phyloP scores from a whole-genome alignment of 495 filamentous ascomycete genomes.

The Oleoguttula mirabilis region DNA sequence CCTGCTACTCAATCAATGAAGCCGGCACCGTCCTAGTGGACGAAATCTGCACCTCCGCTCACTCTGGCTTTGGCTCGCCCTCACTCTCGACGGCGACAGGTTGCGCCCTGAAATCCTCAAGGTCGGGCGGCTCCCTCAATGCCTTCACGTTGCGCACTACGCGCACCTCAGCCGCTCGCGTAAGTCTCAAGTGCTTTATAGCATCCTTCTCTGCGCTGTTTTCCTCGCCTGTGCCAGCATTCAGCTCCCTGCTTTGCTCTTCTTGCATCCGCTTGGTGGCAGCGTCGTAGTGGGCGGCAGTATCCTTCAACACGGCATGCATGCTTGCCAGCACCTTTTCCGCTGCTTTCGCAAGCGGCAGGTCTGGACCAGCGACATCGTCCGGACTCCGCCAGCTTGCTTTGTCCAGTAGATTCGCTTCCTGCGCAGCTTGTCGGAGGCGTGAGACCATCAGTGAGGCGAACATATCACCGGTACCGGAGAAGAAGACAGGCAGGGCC shows the following conservation, averaged over 20 bases:
- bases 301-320: conserved; percentile 72
- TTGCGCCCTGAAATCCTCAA: conserved; percentile 43
- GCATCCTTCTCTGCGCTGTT: conserved; percentile 43
- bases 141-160: conserved; percentile 59
- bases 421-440: conserved; percentile 65
- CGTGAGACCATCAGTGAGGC: conserved; percentile 79
- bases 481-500: conserved; percentile 81
- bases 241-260: conserved; percentile 21
- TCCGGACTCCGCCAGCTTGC: conserved; percentile 36
- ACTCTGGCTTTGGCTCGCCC: neutral
- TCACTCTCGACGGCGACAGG: conserved; percentile 29
- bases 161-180: conserved; percentile 68
- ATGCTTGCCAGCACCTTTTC: conserved; percentile 89
- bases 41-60: neutral
- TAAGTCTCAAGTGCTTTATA: conserved; percentile 51
- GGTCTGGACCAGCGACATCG: conserved; percentile 45
- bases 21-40: neutral
- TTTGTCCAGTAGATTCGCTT: conserved; percentile 25
- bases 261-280: conserved; percentile 35
- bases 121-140: conserved; percentile 47
- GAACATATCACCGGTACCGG: conserved; percentile 96
- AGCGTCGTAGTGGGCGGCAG: conserved; percentile 52
- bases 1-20: neutral
- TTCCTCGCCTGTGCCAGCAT: conserved; percentile 23
- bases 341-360: conserved; percentile 70